A percentile compares a stretch with the other conserved stretches of the same genome.
Evolutionary conservation across 352 stramenopile genomes (phyloP).

Genomic region (Pythium monospermum): DNA sequence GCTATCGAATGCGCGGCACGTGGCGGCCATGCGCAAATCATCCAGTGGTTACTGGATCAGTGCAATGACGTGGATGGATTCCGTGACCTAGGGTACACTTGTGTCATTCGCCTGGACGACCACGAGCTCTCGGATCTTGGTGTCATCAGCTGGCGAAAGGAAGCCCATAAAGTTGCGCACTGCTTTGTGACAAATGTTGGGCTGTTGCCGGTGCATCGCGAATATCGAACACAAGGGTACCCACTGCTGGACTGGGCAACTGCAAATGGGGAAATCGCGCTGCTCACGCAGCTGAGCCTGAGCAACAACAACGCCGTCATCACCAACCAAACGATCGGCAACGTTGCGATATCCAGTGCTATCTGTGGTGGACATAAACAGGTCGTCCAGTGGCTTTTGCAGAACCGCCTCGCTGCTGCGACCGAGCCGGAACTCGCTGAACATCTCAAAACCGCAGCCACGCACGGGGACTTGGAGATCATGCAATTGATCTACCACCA

Average conservation of each 20-base stretch:
- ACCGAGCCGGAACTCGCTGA: not conserved
- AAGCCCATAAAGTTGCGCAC: not conserved
- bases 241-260: conserved; percentile 10
- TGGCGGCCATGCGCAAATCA: not conserved
- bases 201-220: not conserved
- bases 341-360: not conserved
- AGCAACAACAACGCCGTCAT: conserved; percentile 1
- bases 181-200: not conserved
- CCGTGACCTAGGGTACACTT: not conserved
- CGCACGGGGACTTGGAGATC: conserved; percentile 2
- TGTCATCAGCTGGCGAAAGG: not conserved
- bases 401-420: not conserved
- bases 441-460: not conserved
- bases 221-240: not conserved
- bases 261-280: not conserved
- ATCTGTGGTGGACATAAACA: not conserved
- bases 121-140: not conserved
- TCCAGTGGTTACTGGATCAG: conserved; percentile 3
- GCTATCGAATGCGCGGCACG: conserved; percentile 6
- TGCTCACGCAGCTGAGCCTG: not conserved
- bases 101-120: not conserved
- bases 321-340: not conserved
- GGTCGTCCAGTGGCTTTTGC: conserved; percentile 2
- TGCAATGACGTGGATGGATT: not conserved
- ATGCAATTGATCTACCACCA: not conserved